phyloP scores from a whole-genome alignment of 1,284 basidiomycete genomes.

The Rhizopogon parksii region DNA sequence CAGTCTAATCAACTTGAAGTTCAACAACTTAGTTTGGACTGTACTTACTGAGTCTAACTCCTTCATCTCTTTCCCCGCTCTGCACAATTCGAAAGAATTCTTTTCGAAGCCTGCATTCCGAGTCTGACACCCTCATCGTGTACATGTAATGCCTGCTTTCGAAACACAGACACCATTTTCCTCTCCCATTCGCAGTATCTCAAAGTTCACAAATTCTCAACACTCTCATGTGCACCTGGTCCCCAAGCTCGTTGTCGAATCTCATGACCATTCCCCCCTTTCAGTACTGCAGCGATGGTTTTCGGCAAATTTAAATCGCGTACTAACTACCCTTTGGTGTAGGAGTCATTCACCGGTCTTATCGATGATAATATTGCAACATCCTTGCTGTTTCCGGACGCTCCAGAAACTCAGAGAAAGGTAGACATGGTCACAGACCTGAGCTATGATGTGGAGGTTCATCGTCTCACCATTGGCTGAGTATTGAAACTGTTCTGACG shows the following conservation, averaged over 20 bases:
- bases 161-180: not conserved
- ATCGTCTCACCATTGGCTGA: constrained; percentile 7
- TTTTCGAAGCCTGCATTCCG: too few species aligned
- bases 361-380: constrained; percentile 2
- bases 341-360: constrained; percentile 6
- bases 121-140: too few species aligned
- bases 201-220: not conserved
- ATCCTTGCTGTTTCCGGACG: not conserved
- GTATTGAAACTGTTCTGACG: constrained; percentile 26
- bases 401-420: not conserved
- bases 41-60: too few species aligned
- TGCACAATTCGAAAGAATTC: too few species aligned
- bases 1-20: too few species aligned
- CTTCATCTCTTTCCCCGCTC: too few species aligned
- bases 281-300: not conserved
- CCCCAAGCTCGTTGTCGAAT: not conserved
- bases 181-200: not conserved
- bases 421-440: constrained; percentile 15
- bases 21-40: too few species aligned
- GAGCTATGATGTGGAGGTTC: constrained; percentile 37
- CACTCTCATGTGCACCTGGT: not conserved
- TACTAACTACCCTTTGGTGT: not conserved
- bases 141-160: not conserved
- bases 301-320: not conserved
- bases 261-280: not conserved